phyloP scores from a whole-genome alignment of 345 rosid species.

The Aquilaria malaccensis region DNA sequence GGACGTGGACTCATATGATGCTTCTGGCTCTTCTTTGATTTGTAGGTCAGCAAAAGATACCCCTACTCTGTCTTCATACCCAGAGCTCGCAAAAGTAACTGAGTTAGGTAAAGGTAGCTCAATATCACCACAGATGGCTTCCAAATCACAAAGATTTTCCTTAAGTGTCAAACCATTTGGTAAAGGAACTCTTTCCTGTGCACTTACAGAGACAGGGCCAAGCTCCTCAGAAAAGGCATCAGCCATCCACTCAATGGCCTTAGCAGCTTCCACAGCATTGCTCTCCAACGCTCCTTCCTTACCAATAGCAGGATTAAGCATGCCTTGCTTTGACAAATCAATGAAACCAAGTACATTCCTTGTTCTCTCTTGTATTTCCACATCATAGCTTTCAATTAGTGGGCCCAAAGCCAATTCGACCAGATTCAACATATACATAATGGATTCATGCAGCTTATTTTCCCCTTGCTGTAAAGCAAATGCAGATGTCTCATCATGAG shows the following conservation, averaged over 20 bases:
- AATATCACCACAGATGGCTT: conserved; percentile 43
- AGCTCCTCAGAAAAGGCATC: conserved; percentile 73
- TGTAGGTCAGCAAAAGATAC: conserved; percentile 26
- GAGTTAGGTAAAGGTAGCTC: conserved; percentile 34
- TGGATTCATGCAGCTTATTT: conserved; percentile 34
- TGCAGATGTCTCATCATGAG: conserved; percentile 17
- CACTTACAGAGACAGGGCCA: conserved; percentile 59
- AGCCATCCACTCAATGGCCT: conserved; percentile 34
- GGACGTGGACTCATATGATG: conserved; percentile 56
- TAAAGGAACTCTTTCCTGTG: conserved; percentile 55
- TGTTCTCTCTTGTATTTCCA: conserved; percentile 81
- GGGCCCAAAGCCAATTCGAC: conserved; percentile 51
- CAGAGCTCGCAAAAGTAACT: conserved; percentile 30
- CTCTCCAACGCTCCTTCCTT: conserved; percentile 19
- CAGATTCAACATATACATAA: conserved; percentile 42
- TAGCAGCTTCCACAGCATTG: conserved; percentile 30
- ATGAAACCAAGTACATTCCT: conserved; percentile 61
- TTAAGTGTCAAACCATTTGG: conserved; percentile 64
- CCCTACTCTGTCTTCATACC: conserved; percentile 32
- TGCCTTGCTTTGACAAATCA: conserved; percentile 45
- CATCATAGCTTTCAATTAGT: conserved; percentile 49
- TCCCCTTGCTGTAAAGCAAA: conserved; percentile 22
- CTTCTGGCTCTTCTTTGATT: conserved; percentile 51
- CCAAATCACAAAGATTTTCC: conserved; percentile 68
- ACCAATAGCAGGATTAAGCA: conserved; percentile 13